Base-by-base conservation (phyloP, 148 eudicot species). In the Euryodendron excelsum region DNA sequence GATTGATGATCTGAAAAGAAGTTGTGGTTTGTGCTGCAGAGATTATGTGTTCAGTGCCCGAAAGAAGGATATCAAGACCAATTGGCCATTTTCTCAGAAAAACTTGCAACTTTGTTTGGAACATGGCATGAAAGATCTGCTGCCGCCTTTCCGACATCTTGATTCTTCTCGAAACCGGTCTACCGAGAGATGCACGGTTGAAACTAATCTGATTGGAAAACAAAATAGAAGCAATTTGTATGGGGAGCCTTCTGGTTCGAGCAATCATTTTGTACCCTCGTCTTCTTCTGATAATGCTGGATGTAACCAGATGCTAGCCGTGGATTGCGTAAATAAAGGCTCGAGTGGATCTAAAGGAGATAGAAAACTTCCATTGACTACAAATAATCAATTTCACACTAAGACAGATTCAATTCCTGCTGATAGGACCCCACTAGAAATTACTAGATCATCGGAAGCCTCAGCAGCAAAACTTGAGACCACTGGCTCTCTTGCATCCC, bases 11-110 rank as follows among this genome's bases (percentile, higher is more conserved):
- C 64, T 76, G 25, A 52, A 72, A 63, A 62, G 6, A 53, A 64
- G 73, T 47, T 18, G 31, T 77, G 60, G 55, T 76, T 77, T 72
- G 41, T 80, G 37, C 23, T 86, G 78, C 93, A 95, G 98, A 83
- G 91, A 87, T 82, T 93, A 86, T 86, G 98, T 90, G 77, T 89
- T 84, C 80, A 78, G 88, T 69, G 66, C 89, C 50, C 87, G 98
- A 82, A 86, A 80, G 75, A 90, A 87, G 77, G 94, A 93, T 82
- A 90, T 95, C 77, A 76, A 84, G 82, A 76, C 63, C 44, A 89
- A 86, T 69, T 95, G 98, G 97, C 98, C 98, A 77, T 95, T 95
- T 74, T 93, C 97, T 27, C 78, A 81, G 81, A 80, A 87, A 77
- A 89, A 78, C 79, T 80, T 95, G 88, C 90, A 91, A 76, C 91